Evolutionary conservation across 1,284 basidiomycete genomes (phyloP).

Genomic region (Neolentinus lepideus): DNA sequence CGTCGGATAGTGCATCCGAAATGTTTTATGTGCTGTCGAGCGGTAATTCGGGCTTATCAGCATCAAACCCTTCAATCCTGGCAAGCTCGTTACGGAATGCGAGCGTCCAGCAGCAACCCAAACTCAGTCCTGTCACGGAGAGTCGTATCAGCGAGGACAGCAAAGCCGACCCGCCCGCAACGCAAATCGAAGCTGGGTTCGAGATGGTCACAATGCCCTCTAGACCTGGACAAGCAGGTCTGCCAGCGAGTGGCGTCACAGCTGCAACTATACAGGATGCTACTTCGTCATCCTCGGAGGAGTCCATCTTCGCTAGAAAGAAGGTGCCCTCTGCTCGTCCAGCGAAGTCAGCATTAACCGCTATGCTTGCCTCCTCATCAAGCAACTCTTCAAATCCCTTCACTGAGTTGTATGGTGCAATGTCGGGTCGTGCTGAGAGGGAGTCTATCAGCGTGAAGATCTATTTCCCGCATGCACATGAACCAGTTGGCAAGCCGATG

Average conservation of each 20-base stretch:
- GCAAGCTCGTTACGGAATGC: constrained; percentile 36
- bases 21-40: constrained; percentile 46
- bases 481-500: constrained; percentile 54
- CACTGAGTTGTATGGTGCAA: constrained; percentile 72
- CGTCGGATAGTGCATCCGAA: constrained; percentile 54
- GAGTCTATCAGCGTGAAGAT: constrained; percentile 66
- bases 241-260: too few relatives aligned
- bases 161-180: constrained; percentile 15
- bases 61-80: constrained; percentile 43
- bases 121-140: constrained; percentile 67
- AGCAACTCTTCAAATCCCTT: constrained; percentile 72
- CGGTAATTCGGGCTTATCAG: constrained; percentile 38
- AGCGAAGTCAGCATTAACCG: constrained; percentile 53
- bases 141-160: constrained; percentile 22
- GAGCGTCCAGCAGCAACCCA: constrained; percentile 31
- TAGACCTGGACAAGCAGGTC: not conserved
- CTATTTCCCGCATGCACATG: constrained; percentile 81
- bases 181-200: constrained; percentile 29
- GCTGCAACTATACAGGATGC: constrained; percentile 10
- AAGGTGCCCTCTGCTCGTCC: constrained; percentile 33
- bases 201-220: constrained; percentile 34
- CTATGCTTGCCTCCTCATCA: constrained; percentile 54
- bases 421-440: constrained; percentile 65
- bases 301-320: constrained; percentile 40
- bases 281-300: constrained; percentile 7